Evolutionary conservation across 2,329 filamentous ascomycete genomes (phyloP).

Genomic region (Fusarium albidum): DNA sequence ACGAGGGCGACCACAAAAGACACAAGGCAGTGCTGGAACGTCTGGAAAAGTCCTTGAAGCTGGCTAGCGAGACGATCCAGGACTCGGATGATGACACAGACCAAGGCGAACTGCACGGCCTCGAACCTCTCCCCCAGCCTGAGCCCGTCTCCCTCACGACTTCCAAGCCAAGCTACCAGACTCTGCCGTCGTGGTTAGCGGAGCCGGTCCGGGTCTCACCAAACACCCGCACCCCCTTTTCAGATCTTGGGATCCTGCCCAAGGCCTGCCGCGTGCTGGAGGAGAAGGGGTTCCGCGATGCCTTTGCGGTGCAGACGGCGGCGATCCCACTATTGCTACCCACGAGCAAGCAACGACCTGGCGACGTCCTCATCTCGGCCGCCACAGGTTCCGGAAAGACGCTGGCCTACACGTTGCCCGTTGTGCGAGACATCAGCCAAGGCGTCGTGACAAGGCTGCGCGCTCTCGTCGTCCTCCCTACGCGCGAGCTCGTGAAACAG

Average conservation of each 20-base stretch:
- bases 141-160: slow-evolving; percentile 64
- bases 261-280: slow-evolving; percentile 69
- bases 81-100: slow-evolving; percentile 45
- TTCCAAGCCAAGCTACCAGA: slow-evolving; percentile 74
- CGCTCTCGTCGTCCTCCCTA: slow-evolving; percentile 88
- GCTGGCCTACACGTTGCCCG: slow-evolving; percentile 86
- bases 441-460: slow-evolving; percentile 72
- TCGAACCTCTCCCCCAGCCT: slow-evolving; percentile 85
- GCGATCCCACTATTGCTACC: slow-evolving; percentile 82
- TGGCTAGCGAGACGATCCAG: slow-evolving; percentile 52
- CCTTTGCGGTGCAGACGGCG: slow-evolving; percentile 54
- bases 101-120: slow-evolving; percentile 66
- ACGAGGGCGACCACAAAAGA: slow-evolving; percentile 44
- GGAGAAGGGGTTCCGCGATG: slow-evolving; percentile 59
- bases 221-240: slow-evolving; percentile 68
- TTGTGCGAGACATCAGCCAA: slow-evolving; percentile 78
- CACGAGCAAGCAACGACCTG: slow-evolving; percentile 65
- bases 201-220: slow-evolving; percentile 75
- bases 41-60: slow-evolving; percentile 62
- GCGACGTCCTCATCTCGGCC: slow-evolving; percentile 89
- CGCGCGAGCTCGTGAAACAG: slow-evolving; percentile 88
- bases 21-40: slow-evolving; percentile 64
- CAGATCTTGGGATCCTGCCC: slow-evolving; percentile 66
- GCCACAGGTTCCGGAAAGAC: slow-evolving; percentile 97
- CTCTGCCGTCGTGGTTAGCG: slow-evolving; percentile 82